Conservation (phyloP, 352 stramenopile genomes). For the Phytopythium helicoides region DNA sequence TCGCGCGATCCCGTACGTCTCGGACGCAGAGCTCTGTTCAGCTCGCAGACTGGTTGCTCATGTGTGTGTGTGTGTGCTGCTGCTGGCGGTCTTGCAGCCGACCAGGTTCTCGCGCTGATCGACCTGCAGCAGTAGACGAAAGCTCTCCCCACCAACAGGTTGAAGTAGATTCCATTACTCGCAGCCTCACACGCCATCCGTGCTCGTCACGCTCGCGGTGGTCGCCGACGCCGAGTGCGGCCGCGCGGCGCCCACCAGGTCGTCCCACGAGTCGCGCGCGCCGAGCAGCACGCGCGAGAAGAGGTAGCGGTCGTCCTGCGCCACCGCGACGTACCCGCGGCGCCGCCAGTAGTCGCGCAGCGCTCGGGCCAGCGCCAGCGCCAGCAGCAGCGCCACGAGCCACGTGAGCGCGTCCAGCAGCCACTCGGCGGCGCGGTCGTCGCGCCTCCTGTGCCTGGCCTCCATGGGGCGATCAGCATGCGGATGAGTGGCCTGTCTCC, state of each 20-base stretch:
- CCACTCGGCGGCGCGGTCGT: constrained; percentile 7
- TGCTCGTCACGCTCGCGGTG: constrained; percentile 3
- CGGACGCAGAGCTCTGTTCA: not conserved
- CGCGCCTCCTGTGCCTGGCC: not conserved
- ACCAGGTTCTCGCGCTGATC: constrained; percentile 56
- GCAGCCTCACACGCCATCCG: not conserved
- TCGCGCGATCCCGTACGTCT: constrained; percentile 46
- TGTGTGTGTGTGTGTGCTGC: not conserved
- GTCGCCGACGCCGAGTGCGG: not conserved
- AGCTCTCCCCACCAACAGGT: not conserved
- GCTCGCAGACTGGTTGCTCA: not conserved
- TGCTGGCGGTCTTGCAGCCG: constrained; percentile 21
- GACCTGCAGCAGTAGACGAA: constrained; percentile 19
- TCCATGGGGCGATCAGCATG: not conserved
- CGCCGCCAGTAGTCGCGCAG: constrained; percentile 40
- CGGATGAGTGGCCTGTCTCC: not conserved
- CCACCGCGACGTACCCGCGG: constrained; percentile 60
- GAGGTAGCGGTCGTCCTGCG: constrained; percentile 64
- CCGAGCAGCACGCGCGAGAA: constrained; percentile 59
- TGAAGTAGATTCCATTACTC: not conserved
- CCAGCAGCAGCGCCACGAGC: constrained; percentile 39
- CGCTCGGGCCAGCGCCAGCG: constrained; percentile 40
- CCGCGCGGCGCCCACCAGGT: not conserved
- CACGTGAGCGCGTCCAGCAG: constrained; percentile 44
- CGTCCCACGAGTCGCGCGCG: constrained; percentile 64